Base-by-base conservation (phyloP, 2,329 filamentous ascomycete genomes). In the Stemphylium beticola region DNA sequence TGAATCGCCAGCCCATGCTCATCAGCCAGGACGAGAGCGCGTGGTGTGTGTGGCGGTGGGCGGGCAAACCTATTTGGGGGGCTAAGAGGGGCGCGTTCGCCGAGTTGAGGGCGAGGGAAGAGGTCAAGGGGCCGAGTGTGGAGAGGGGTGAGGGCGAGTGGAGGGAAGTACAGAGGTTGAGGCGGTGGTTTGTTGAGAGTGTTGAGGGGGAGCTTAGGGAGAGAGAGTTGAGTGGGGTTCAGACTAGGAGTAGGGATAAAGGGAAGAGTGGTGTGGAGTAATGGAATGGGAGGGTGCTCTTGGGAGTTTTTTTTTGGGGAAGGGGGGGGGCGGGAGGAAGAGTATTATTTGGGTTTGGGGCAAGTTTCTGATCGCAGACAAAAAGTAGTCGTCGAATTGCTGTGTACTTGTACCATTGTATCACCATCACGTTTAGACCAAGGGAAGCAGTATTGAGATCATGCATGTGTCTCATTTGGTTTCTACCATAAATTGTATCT, bases 11-110 rank as follows among this genome's bases (percentile, higher is more conserved):
- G 65, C 68, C 60, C 14, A 55, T 49, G 39, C 43, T 82, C 8
- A 46, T 77, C 8, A 80, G 77, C 31, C 70, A 65, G 1, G 78
- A 79, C 5, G 73, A 76, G 42, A 79, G 77, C 48, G 72, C 70
- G 2, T 82, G 80, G 80, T 80, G 77, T 52, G 79, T 81, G 2
- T 82, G 79, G 78, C 66, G 76, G 4, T 78, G 64, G 48, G 26
- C 26, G 8, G 66, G 61, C 0, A 71, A 62, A 58, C 68, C 53
- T 36, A 60, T 64, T 15, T 73, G 66, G 69, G 71, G 69, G 0
- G 51, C 45, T 9, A 65, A 66, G 43, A 67, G 57, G 4, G 65
- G 66, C 17, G 49, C 56, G 20, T 72, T 65, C 49, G 71, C 67
- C 33, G 73, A 72, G 32, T 38, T 68, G 17, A 61, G 58, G 60